These are phyloP conservation scores for Lipomyces oligophaga DNA, from an alignment of 805 yeast species.

Conservation along the genomic window DNA sequence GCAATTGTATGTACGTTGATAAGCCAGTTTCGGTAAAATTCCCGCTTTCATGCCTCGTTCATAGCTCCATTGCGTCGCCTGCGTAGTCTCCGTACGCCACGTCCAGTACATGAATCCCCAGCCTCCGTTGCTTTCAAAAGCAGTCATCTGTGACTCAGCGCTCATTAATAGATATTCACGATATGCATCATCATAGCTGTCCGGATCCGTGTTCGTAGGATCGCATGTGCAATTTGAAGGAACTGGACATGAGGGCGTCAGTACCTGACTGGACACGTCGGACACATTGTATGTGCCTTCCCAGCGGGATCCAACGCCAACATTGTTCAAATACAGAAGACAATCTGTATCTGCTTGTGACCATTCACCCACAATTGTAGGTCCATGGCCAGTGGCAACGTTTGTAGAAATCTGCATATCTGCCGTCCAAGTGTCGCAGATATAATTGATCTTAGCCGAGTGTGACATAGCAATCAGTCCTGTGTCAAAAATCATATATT, in stretches of 20 bases:
- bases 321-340: slow-evolving; percentile 78
- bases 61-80: slow-evolving; percentile 37
- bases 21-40: slow-evolving; percentile 35
- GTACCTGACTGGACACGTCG: slow-evolving; percentile 23
- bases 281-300: slow-evolving; percentile 51
- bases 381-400: slow-evolving; percentile 59
- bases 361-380: slow-evolving; percentile 72
- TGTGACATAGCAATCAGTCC: slow-evolving; percentile 34
- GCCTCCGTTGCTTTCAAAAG: slow-evolving; percentile 63
- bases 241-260: slow-evolving; percentile 32
- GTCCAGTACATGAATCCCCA: slow-evolving; percentile 78
- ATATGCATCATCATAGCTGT: slow-evolving; percentile 53
- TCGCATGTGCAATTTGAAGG: slow-evolving; percentile 53
- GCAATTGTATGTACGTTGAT: slow-evolving; percentile 32
- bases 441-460: slow-evolving; percentile 33
- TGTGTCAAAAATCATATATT: slow-evolving; percentile 66
- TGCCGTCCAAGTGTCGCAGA: slow-evolving; percentile 50
- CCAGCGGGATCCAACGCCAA: slow-evolving; percentile 70
- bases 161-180: slow-evolving; percentile 56
- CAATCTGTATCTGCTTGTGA: slow-evolving; percentile 84
- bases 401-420: slow-evolving; percentile 51
- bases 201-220: slow-evolving; percentile 43
- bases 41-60: slow-evolving; percentile 34
- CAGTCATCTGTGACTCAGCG: slow-evolving; percentile 79
- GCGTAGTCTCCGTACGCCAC: slow-evolving; percentile 67